These are phyloP conservation scores for Talaromyces thailandensis DNA, from an alignment of 495 filamentous ascomycete species.

Conservation along the genomic window DNA sequence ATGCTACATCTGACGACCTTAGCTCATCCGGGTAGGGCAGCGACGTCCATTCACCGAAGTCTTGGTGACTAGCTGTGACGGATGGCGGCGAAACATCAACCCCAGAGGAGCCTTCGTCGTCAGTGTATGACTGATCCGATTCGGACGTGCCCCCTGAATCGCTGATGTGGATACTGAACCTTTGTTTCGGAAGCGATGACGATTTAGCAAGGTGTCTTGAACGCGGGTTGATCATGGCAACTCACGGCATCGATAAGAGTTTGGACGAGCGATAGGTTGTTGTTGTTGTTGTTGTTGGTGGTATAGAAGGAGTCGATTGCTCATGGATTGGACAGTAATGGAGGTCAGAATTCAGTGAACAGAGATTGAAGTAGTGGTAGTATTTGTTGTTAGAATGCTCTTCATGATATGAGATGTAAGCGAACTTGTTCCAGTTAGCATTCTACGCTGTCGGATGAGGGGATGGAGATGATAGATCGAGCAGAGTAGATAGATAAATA, in stretches of 20 bases:
- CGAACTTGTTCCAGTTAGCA: not conserved
- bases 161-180: slow-evolving; percentile 42
- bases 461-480: not conserved
- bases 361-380: not conserved
- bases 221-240: slow-evolving; percentile 1
- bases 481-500: not conserved
- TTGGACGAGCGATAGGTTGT: not conserved
- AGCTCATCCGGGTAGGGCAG: slow-evolving; percentile 54
- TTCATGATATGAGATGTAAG: not conserved
- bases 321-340: not conserved
- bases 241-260: slow-evolving; percentile 11
- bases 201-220: slow-evolving; percentile 8
- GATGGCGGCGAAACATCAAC: slow-evolving; percentile 40
- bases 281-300: not conserved
- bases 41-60: slow-evolving; percentile 44
- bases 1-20: slow-evolving; percentile 78
- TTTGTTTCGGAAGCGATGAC: slow-evolving; percentile 11
- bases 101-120: slow-evolving; percentile 48
- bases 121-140: slow-evolving; percentile 36
- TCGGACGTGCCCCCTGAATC: slow-evolving; percentile 25
- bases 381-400: not conserved
- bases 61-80: slow-evolving; percentile 39
- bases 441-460: not conserved
- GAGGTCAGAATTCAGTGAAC: not conserved
- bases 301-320: not conserved